Evolutionary conservation across 345 rosid species (phyloP).

Genomic region (Citrus glauca): DNA sequence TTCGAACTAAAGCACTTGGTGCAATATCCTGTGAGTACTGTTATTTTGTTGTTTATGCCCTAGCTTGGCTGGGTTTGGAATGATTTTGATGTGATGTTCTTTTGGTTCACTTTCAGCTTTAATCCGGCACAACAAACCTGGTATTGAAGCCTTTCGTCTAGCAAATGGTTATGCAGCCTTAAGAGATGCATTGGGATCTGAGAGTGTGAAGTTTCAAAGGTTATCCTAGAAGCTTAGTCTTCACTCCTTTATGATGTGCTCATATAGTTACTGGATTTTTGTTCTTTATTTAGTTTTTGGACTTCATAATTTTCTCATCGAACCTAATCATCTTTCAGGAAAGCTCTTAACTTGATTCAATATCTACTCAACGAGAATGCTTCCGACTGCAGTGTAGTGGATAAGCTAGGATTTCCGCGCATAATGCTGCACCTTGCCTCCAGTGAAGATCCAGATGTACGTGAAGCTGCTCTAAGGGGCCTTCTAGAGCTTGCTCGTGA

Average conservation of each 20-base stretch:
- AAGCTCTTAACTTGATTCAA: slow-evolving; percentile 83
- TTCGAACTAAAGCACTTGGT: slow-evolving; percentile 76
- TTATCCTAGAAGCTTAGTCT: slow-evolving; percentile 5
- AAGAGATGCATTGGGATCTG: slow-evolving; percentile 77
- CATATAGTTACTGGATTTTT: not conserved
- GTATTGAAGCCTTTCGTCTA: slow-evolving; percentile 72
- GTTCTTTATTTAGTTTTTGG: not conserved
- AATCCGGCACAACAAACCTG: slow-evolving; percentile 78
- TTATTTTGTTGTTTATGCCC: not conserved
- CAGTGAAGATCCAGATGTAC: slow-evolving; percentile 63
- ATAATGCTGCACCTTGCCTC: slow-evolving; percentile 79
- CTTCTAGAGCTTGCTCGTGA: slow-evolving; percentile 64
- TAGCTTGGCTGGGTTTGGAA: not conserved
- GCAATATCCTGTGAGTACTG: slow-evolving; percentile 86
- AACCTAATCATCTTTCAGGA: slow-evolving; percentile 43
- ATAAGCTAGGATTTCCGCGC: slow-evolving; percentile 75
- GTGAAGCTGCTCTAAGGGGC: slow-evolving; percentile 79
- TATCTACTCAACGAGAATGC: slow-evolving; percentile 74
- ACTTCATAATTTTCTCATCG: not conserved
- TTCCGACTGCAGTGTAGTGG: slow-evolving; percentile 58
- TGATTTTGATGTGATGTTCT: slow-evolving; percentile 15
- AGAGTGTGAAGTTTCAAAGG: slow-evolving; percentile 77
- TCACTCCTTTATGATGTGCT: not conserved
- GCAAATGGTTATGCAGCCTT: slow-evolving; percentile 85
- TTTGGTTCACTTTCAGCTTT: slow-evolving; percentile 52